A percentile compares a stretch with the other conserved stretches of the same genome.
phyloP scores from a whole-genome alignment of 2,329 filamentous ascomycete genomes.

The Botrytis galanthina region DNA sequence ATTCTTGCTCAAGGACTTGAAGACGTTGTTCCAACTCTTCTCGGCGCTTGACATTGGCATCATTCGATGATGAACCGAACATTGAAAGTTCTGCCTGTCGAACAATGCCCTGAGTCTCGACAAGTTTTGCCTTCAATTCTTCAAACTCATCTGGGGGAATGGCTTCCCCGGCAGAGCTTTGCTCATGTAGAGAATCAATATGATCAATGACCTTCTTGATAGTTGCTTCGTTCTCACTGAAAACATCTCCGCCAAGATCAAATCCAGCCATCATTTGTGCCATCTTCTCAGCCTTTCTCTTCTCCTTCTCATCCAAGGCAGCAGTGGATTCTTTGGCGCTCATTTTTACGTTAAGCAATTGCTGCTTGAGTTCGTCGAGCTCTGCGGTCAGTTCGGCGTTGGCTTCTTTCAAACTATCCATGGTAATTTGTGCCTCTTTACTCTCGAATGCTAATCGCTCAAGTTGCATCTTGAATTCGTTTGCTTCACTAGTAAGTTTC shows the following conservation, averaged over 20 bases:
- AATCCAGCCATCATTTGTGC: constrained; percentile 99
- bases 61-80: constrained; percentile 64
- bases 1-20: constrained; percentile 72
- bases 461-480: constrained; percentile 93
- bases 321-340: constrained; percentile 90
- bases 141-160: constrained; percentile 80
- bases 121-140: constrained; percentile 71
- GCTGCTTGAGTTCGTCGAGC: constrained; percentile 92
- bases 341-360: constrained; percentile 94
- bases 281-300: constrained; percentile 99
- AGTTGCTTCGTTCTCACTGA: constrained; percentile 86
- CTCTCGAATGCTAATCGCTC: constrained; percentile 94
- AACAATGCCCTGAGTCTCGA: constrained; percentile 89
- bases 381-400: constrained; percentile 90
- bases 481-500: constrained; percentile 77
- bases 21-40: constrained; percentile 76
- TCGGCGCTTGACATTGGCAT: constrained; percentile 65
- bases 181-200: constrained; percentile 74
- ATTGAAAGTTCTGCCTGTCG: constrained; percentile 87
- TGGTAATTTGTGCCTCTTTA: constrained; percentile 95
- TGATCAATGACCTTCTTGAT: constrained; percentile 82
- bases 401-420: constrained; percentile 95
- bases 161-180: constrained; percentile 72
- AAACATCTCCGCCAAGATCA: constrained; percentile 86
- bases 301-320: constrained; percentile 93